Base-by-base conservation (phyloP, 2,329 filamentous ascomycete genomes). In the Hymenoscyphus salicellus region DNA sequence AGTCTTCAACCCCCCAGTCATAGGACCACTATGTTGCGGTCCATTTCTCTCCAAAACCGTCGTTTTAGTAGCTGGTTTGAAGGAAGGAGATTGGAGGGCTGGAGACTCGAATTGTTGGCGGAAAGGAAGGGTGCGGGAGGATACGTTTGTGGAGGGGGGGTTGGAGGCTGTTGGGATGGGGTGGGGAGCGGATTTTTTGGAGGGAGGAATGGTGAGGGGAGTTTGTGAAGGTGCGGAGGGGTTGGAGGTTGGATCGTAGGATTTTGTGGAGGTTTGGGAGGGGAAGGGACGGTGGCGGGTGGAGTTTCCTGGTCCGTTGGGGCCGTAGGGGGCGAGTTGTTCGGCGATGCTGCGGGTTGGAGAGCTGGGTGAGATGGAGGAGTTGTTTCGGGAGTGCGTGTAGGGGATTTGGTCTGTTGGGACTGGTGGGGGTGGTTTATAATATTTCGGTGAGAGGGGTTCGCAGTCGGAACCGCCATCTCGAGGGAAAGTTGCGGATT, bases 101-200 rank as follows among this genome's bases (percentile, higher is more conserved):
- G 84, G 81, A 30, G 28, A 30, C 72, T 89, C 85, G 68, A 87
- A 89, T 6, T 86, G 85, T 6, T 86, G 85, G 66, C 86, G 84
- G 61, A 89, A 78, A 0, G 86, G 86, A 46, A 89, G 78, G 1
- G 81, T 75, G 46, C 86, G 73, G 1, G 66, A 56, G 2, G 72
- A 68, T n/a, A 65, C 63, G 58, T 70, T 71, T 60, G 60, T 66
- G 41, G 56, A 56, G 17, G 61, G 36, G 16, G 62, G 60, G 55
- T 65, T 60, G 36, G 69, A 70, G 56, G 66, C 46, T 11, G 64
- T 58, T n/a, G 66, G 46, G 30, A 64, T 59, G 8, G 67, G 60
- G 28, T 61, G 61, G 8, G 61, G 58, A 1, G 65, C 5, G 52
- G 63, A 38, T 32, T 63, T 61, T 26, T 65, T 65, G 17, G 58